Evolutionary conservation across 1,139 yeast species (phyloP).

Genomic region (Suhomyces bolitotheri): DNA sequence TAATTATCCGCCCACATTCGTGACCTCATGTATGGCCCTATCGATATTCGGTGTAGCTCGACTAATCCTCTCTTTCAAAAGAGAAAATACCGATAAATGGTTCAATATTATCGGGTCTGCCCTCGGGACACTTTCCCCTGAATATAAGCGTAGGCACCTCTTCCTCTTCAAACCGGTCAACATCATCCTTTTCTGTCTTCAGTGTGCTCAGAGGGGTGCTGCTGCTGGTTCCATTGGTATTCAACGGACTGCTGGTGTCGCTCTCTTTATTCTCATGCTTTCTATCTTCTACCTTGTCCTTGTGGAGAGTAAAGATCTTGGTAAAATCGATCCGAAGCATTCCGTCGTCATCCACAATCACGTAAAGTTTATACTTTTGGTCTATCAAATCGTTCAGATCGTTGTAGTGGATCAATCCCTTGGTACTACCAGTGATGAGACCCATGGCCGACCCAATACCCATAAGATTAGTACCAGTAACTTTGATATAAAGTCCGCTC

Average conservation of each 20-base stretch:
- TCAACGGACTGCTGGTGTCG: conserved; percentile 11
- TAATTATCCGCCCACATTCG: too few relatives aligned
- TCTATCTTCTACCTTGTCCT: conserved; percentile 11
- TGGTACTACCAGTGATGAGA: conserved; percentile 52
- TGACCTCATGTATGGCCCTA: too few relatives aligned
- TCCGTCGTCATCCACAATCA: conserved; percentile 52
- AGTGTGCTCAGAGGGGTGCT: neutral
- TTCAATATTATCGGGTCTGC: conserved; percentile 53
- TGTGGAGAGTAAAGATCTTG: conserved; percentile 37
- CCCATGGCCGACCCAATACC: conserved; percentile 65
- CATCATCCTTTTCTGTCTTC: conserved; percentile 8
- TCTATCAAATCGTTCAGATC: conserved; percentile 48
- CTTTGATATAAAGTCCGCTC: conserved; percentile 52
- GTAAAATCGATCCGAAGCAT: conserved; percentile 55
- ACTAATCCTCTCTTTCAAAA: conserved; percentile 46
- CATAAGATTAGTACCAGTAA: conserved; percentile 53
- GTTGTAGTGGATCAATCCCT: conserved; percentile 54
- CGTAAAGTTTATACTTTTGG: conserved; percentile 53
- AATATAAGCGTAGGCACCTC: conserved; percentile 50
- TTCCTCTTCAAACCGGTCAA: conserved; percentile 27
- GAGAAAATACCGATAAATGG: conserved; percentile 60
- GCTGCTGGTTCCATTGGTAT: neutral
- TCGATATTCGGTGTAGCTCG: too few relatives aligned
- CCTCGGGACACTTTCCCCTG: conserved; percentile 55
- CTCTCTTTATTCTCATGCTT: conserved; percentile 8